Conservation (phyloP, 1,284 basidiomycete species). For the Amylostereum areolatum region DNA sequence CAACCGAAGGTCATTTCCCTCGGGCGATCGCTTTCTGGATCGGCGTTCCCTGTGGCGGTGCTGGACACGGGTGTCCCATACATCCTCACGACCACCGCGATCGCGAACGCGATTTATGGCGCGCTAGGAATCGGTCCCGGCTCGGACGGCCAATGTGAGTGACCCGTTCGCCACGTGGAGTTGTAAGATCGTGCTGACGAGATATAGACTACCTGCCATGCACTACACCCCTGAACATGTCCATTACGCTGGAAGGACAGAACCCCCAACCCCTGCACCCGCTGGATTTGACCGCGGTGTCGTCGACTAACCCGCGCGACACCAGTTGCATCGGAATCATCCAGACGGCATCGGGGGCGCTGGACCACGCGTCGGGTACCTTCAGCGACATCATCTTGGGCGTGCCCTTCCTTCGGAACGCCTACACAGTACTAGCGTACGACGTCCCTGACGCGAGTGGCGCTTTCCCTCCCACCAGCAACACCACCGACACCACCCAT, state of each 20-base stretch:
- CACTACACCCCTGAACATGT: conserved; percentile 60
- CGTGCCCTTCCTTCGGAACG: conserved; percentile 67
- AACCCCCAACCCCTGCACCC: conserved; percentile 58
- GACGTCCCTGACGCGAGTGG: conserved; percentile 39
- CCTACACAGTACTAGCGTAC: conserved; percentile 69
- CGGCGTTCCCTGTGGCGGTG: conserved; percentile 49
- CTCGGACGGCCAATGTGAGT: conserved; percentile 58
- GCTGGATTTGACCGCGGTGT: conserved; percentile 52
- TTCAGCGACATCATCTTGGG: conserved; percentile 66
- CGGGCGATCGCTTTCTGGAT: conserved; percentile 25
- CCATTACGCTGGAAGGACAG: conserved; percentile 55
- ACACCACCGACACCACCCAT: conserved; percentile 8
- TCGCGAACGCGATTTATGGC: conserved; percentile 79
- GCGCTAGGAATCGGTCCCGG: conserved; percentile 56
- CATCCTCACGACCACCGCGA: conserved; percentile 49
- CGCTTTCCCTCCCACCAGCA: conserved; percentile 27
- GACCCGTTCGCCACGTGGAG: background rate
- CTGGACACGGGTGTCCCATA: conserved; percentile 63
- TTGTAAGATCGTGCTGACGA: background rate
- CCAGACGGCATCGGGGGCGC: conserved; percentile 41
- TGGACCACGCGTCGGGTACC: conserved; percentile 25
- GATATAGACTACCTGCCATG: conserved; percentile 64
- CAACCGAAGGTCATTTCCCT: conserved; percentile 32
- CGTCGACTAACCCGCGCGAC: conserved; percentile 31
- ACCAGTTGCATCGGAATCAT: conserved; percentile 59